Percentiles rank a stretch among this genome's conserved stretches.
These are phyloP conservation scores for Isoetes taiwanensis DNA, from an alignment of 75 land plant genomes.

Conservation along the genomic window DNA sequence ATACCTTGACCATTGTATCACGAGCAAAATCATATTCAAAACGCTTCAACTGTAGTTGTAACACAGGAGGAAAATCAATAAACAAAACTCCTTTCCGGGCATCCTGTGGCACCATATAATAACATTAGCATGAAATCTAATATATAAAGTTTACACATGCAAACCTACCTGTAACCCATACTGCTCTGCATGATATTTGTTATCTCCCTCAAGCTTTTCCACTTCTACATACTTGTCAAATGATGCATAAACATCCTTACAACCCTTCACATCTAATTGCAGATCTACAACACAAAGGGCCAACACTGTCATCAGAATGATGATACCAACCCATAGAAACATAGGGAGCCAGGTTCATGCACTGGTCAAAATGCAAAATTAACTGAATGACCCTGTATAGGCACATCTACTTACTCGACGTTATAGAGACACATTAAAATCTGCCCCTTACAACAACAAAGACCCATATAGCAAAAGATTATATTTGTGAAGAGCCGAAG, in stretches of 20 bases:
- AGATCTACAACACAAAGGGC: not conserved
- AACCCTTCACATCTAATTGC: slow-evolving; percentile 5
- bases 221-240: slow-evolving; percentile 8
- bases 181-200: slow-evolving; percentile 5
- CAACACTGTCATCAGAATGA: not conserved
- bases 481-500: too few relatives aligned
- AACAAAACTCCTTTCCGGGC: slow-evolving; percentile 3
- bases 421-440: too few relatives aligned
- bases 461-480: too few relatives aligned
- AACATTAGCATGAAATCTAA: too few relatives aligned
- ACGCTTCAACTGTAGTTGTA: not conserved
- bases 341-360: too few relatives aligned
- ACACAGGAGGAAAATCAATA: slow-evolving; percentile 5
- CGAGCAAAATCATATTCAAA: slow-evolving; percentile 8
- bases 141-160: too few relatives aligned
- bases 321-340: too few relatives aligned
- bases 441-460: too few relatives aligned
- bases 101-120: too few relatives aligned
- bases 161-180: not conserved
- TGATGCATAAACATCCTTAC: slow-evolving; percentile 10
- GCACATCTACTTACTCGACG: too few relatives aligned
- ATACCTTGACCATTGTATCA: slow-evolving; percentile 6
- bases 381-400: too few relatives aligned
- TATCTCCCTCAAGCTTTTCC: slow-evolving; percentile 4
- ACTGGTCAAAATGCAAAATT: too few relatives aligned